Percentiles rank a stretch among this genome's conserved stretches.
Evolutionary conservation across 139 green algal species (phyloP).

Genomic region (Chlorella sp.): DNA sequence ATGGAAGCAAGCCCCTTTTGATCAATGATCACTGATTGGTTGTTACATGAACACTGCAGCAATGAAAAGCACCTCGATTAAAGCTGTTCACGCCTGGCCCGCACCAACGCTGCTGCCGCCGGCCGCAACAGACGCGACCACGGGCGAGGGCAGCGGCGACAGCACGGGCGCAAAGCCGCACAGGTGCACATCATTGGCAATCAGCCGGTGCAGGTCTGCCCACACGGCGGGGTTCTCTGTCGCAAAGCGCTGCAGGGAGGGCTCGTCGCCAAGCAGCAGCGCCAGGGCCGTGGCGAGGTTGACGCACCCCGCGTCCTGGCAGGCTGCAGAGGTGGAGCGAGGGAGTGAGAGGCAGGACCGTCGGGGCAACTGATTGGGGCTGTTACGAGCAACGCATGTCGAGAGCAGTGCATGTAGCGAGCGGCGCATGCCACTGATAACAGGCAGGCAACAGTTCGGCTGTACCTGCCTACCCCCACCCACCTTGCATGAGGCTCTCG

Average conservation of each 20-base stretch:
- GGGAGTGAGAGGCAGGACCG: neutral
- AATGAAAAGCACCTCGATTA: too few species aligned
- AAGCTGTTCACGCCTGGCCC: too few species aligned
- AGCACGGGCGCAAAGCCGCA: slow-evolving; percentile 28
- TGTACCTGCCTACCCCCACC: neutral
- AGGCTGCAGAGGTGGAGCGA: slow-evolving; percentile 21
- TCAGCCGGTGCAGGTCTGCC: slow-evolving; percentile 31
- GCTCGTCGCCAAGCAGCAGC: slow-evolving; percentile 66
- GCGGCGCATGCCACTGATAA: too few species aligned
- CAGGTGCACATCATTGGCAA: slow-evolving; percentile 51
- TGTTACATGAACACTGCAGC: too few species aligned
- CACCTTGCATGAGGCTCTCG: slow-evolving; percentile 36
- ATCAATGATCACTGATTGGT: too few species aligned
- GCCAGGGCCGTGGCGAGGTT: slow-evolving; percentile 61
- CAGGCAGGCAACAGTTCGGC: too few species aligned
- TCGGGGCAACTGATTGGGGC: neutral
- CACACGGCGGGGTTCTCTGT: slow-evolving; percentile 43
- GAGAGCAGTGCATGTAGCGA: too few species aligned
- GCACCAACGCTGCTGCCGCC: too few species aligned
- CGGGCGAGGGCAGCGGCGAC: slow-evolving; percentile 1
- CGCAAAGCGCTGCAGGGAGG: slow-evolving; percentile 26
- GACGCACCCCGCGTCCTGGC: slow-evolving; percentile 40
- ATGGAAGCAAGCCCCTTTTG: too few species aligned
- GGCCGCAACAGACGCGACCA: neutral
- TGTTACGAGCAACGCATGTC: too few species aligned